Percentiles rank a stretch among this genome's conserved stretches.
Evolutionary conservation across 345 rosid species (phyloP).

Genomic region (Citrus australasica): DNA sequence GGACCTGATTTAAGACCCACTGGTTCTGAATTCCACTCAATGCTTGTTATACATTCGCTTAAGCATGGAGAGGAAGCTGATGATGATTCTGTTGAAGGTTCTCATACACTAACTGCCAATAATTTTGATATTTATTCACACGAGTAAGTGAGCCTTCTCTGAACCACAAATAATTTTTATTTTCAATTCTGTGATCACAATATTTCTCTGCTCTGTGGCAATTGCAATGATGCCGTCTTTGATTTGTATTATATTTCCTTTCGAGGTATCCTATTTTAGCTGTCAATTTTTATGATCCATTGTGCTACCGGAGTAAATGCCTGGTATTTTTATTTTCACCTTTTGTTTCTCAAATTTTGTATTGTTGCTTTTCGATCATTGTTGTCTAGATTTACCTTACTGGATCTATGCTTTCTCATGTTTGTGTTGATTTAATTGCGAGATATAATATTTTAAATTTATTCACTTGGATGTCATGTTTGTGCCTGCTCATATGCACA

Average conservation of each 20-base stretch:
- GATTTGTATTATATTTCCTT: constrained; percentile 17
- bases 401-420: background rate
- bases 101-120: constrained; percentile 46
- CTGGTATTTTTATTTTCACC: constrained; percentile 50
- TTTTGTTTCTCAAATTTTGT: constrained; percentile 6
- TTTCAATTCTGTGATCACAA: background rate
- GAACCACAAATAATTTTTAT: background rate
- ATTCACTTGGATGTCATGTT: background rate
- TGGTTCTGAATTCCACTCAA: constrained; percentile 84
- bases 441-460: background rate
- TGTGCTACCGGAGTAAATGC: constrained; percentile 97
- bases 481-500: background rate
- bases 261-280: constrained; percentile 83
- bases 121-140: constrained; percentile 73
- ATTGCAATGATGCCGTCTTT: background rate
- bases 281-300: constrained; percentile 94
- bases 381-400: background rate
- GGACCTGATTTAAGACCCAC: constrained; percentile 72
- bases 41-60: constrained; percentile 43
- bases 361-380: background rate
- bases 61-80: constrained; percentile 82
- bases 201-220: constrained; percentile 1
- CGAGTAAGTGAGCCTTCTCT: constrained; percentile 55
- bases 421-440: background rate
- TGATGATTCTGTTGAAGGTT: constrained; percentile 64